Conservation (phyloP, 202 grass and related monocot genomes). For the Setaria viridis region DNA sequence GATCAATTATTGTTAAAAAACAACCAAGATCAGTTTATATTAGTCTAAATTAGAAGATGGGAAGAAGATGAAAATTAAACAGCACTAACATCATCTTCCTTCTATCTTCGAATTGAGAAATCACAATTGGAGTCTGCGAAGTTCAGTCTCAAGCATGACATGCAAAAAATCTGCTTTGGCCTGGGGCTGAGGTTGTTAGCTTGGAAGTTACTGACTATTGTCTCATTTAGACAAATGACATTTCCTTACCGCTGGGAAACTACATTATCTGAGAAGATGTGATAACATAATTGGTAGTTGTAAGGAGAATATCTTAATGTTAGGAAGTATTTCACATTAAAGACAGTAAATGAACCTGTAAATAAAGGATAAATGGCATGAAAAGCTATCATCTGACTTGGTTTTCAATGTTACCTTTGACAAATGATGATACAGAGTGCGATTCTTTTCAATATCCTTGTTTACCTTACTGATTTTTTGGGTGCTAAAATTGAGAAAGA, state of each 20-base stretch:
- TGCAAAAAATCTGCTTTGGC: background rate
- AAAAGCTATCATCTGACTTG: background rate
- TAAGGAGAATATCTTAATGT: too few relatives aligned
- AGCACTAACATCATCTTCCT: background rate
- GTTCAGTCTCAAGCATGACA: background rate
- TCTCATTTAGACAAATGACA: background rate
- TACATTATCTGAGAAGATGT: too few relatives aligned
- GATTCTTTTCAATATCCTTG: background rate
- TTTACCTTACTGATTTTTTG: background rate
- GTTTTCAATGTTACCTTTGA: background rate
- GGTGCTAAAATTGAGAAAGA: too few relatives aligned
- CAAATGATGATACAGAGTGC: background rate
- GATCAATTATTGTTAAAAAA: background rate
- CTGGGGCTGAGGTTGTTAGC: background rate
- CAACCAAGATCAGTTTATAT: background rate
- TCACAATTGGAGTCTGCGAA: background rate
- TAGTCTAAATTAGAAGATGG: background rate
- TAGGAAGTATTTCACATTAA: too few relatives aligned
- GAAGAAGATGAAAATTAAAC: background rate
- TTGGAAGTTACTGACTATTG: background rate
- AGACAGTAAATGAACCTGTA: background rate
- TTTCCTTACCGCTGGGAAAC: background rate
- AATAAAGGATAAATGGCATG: background rate
- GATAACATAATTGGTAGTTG: too few relatives aligned
- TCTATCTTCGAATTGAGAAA: background rate